Percentiles rank a stretch among this genome's conserved stretches.
Evolutionary conservation across 73 alveolate species (phyloP).

Genomic region (Tetrahymena thermophila): DNA sequence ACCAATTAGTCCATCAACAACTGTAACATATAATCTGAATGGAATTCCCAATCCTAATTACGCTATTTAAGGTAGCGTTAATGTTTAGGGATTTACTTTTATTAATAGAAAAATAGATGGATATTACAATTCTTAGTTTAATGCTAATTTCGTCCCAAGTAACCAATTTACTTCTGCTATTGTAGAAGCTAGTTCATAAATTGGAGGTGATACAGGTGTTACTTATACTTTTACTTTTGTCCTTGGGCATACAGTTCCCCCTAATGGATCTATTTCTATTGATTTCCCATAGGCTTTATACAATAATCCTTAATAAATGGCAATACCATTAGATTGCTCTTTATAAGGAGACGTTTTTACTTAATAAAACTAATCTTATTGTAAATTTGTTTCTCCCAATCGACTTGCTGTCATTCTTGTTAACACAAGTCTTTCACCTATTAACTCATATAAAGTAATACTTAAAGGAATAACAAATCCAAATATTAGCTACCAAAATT

Average conservation of each 20-base stretch:
- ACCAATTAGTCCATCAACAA: background rate
- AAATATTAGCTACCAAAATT: background rate
- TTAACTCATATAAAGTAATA: background rate
- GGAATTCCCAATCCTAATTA: background rate
- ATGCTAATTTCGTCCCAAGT: background rate
- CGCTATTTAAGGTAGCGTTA: background rate
- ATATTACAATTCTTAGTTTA: background rate
- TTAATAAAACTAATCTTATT: background rate
- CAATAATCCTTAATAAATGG: background rate
- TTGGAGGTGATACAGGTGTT: background rate
- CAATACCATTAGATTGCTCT: background rate
- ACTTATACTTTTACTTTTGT: background rate
- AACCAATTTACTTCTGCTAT: background rate
- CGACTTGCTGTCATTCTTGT: background rate
- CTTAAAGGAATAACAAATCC: background rate
- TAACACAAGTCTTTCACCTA: background rate
- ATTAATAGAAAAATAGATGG: background rate
- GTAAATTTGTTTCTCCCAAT: background rate
- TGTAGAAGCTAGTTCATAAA: background rate
- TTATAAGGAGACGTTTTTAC: background rate
- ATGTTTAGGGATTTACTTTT: background rate
- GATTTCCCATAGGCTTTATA: background rate
- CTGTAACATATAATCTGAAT: background rate
- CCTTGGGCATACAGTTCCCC: background rate
- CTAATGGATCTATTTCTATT: background rate